Conservation (phyloP, 179 eudicot species). For the Camellia oleifera region DNA sequence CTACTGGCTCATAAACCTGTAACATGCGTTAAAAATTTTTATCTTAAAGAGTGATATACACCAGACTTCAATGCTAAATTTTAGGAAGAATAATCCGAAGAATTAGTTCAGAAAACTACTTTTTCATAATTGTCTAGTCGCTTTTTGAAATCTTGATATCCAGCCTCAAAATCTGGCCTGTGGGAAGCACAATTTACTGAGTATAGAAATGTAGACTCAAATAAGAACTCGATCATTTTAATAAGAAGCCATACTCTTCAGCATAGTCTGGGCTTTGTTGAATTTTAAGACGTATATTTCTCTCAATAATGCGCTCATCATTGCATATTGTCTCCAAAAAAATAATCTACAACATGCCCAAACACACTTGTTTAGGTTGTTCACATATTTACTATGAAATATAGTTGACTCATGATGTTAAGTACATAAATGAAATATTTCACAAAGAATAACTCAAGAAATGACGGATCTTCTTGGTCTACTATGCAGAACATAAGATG, state of each 20-base stretch:
- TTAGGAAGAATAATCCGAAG: slow-evolving; percentile 7
- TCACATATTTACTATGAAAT: not conserved
- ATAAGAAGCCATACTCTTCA: slow-evolving; percentile 64
- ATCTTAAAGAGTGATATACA: not conserved
- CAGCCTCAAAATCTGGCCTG: slow-evolving; percentile 99
- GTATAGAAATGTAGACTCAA: not conserved
- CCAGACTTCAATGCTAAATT: not conserved
- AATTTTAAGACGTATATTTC: slow-evolving; percentile 96
- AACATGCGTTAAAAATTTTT: slow-evolving; percentile 9
- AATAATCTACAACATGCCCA: slow-evolving; percentile 57
- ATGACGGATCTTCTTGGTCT: not conserved
- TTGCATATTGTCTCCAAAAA: slow-evolving; percentile 93
- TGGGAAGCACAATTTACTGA: slow-evolving; percentile 22
- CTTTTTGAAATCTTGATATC: slow-evolving; percentile 85
- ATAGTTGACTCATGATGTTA: not conserved
- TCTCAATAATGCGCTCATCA: slow-evolving; percentile 76
- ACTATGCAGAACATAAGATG: not conserved
- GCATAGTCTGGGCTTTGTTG: slow-evolving; percentile 99
- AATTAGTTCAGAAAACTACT: slow-evolving; percentile 35
- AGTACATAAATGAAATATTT: not conserved
- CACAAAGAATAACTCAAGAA: not conserved
- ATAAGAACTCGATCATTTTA: not conserved
- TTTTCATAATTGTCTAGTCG: slow-evolving; percentile 92
- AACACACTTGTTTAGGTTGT: not conserved
- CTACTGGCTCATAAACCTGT: slow-evolving; percentile 94